Percentiles rank a stretch among this genome's conserved stretches.
These are phyloP conservation scores for Sutorius eximius DNA, from an alignment of 1,284 basidiomycete species.

Conservation along the genomic window DNA sequence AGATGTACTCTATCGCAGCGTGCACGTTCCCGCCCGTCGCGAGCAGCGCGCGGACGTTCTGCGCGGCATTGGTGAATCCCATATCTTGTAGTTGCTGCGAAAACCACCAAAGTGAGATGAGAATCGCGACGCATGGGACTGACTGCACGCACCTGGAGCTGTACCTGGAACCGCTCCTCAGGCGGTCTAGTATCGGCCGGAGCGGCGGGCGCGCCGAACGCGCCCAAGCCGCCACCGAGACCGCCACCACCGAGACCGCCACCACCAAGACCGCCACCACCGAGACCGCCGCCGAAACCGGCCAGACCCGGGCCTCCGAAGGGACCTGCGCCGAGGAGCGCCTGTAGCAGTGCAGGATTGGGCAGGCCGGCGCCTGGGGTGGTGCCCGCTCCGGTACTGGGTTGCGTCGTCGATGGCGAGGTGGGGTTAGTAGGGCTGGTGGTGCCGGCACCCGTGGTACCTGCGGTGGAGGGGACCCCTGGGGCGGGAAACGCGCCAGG, in stretches of 20 bases:
- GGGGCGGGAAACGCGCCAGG: slow-evolving; percentile 55
- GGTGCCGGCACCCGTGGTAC: slow-evolving; percentile 33
- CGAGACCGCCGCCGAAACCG: slow-evolving; percentile 10
- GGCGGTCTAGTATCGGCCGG: slow-evolving; percentile 72
- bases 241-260: slow-evolving; percentile 31
- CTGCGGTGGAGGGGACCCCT: slow-evolving; percentile 40
- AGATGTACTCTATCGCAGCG: slow-evolving; percentile 88
- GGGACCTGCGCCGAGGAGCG: slow-evolving; percentile 38
- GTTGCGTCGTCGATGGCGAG: slow-evolving; percentile 12
- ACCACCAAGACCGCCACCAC: slow-evolving; percentile 1
- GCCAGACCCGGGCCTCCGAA: no score
- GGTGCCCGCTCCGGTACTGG: slow-evolving; percentile 22
- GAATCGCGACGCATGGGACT: neutral
- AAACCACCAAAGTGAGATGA: neutral
- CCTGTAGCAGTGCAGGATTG: slow-evolving; percentile 43
- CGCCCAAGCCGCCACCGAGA: slow-evolving; percentile 30
- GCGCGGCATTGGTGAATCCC: slow-evolving; percentile 81
- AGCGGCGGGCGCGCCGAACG: slow-evolving; percentile 39
- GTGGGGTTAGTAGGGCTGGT: slow-evolving; percentile 32
- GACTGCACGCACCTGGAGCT: slow-evolving; percentile 60
- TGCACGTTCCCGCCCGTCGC: slow-evolving; percentile 89
- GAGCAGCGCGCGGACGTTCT: slow-evolving; percentile 86
- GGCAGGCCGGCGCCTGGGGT: slow-evolving; percentile 22
- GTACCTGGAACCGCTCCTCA: slow-evolving; percentile 87
- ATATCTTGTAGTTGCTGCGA: slow-evolving; percentile 81